Evolutionary conservation across 768 basidiomycete species (phyloP).

Genomic region (Suillus subluteus): DNA sequence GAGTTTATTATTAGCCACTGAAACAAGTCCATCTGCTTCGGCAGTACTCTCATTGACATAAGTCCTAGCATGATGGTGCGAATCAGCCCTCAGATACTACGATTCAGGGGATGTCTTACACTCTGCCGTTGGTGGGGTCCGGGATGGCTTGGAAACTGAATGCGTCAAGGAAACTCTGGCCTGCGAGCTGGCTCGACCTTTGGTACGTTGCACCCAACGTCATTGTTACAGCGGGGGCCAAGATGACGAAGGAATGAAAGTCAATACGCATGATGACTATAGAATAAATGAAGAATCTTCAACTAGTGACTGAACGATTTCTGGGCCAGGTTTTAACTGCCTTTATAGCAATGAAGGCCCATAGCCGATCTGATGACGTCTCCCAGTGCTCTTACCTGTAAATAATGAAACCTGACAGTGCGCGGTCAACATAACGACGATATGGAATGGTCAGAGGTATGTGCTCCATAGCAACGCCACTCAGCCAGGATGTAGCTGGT

Average conservation of each 20-base stretch:
- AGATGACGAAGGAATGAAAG: background rate
- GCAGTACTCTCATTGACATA: conserved; percentile 55
- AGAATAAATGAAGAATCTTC: background rate
- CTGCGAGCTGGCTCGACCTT: conserved; percentile 47
- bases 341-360: conserved; percentile 1
- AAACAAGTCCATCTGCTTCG: conserved; percentile 57
- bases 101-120: conserved; percentile 23
- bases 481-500: background rate
- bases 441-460: background rate
- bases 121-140: conserved; percentile 40
- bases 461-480: background rate
- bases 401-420: background rate
- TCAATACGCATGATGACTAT: background rate
- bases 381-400: background rate
- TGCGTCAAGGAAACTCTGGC: conserved; percentile 50
- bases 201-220: conserved; percentile 50
- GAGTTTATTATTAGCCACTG: conserved; percentile 46
- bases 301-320: background rate
- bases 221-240: background rate
- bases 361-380: background rate
- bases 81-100: background rate
- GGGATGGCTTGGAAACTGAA: conserved; percentile 21
- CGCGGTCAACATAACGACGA: background rate
- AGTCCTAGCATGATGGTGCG: conserved; percentile 30
- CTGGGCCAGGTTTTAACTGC: background rate